Evolutionary conservation across 768 basidiomycete genomes (phyloP), one percentile per base, ranked within the genome.

Genomic region (Rhizopogon vinicolor): DNA sequence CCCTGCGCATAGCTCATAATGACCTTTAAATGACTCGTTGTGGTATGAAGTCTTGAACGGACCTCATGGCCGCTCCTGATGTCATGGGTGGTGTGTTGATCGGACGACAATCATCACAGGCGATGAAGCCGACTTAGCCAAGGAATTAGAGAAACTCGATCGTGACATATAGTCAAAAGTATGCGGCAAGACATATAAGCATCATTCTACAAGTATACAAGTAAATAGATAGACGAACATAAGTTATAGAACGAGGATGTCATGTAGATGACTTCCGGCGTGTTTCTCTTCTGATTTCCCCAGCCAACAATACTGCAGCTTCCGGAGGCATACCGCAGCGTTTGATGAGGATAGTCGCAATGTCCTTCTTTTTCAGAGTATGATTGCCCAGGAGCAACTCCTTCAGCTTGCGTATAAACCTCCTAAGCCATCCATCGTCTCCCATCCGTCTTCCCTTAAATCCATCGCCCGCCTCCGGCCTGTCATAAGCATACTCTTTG

Each of bases 321-420:
- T 69, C 68, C 12, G 42, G 6, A 6, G 66, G 61, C 10, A 68
- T 25, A 4, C 45, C 49, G 29, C 67, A 70, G 41, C 69, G 65
- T 41, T 67, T 69, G 1, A 58, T 67, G 62, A 69, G 58, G 19
- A 63, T 58, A 19, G 55, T 52, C 18, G 62, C 44, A 35, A 69
- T 16, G 18, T 71, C 65, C 50, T 63, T 71, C 1, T 58, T 61
- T 40, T 8, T 37, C 8, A 49, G 60, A 40, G 57, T 49, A 18
- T 52, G 54, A 50, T 60, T 59, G 6, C 57, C 51, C 0, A 56
- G 48, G 33, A 68, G 8, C 9, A 70, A 41, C 1, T 59, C 68
- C 10, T 58, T 68, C 13, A 68, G 57, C 5, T 57, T 62, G 2
- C 59, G 65, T 22, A 70, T 62, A 63, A 67, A 66, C 4, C 56